These are phyloP conservation scores for Epichloe sp. DNA, from an alignment of 2,329 filamentous ascomycete genomes.

Conservation along the genomic window DNA sequence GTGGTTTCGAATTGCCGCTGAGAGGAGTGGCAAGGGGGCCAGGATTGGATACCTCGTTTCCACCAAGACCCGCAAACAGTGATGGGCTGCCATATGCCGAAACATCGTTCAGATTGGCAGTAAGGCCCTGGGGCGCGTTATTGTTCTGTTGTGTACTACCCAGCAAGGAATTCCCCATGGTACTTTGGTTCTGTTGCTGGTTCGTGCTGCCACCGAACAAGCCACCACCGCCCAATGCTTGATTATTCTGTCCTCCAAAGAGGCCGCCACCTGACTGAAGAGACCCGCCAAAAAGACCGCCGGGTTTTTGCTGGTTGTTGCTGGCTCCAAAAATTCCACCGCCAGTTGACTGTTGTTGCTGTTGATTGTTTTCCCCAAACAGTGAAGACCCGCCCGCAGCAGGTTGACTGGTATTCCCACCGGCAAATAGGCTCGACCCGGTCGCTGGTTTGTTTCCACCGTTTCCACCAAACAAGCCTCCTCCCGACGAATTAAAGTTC, in stretches of 20 bases:
- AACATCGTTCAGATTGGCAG: constrained; percentile 68
- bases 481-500: constrained; percentile 19
- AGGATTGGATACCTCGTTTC: constrained; percentile 52
- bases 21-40: constrained; percentile 88
- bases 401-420: constrained; percentile 19
- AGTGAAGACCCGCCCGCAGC: constrained; percentile 26
- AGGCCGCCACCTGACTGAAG: constrained; percentile 35
- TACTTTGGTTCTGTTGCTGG: constrained; percentile 35
- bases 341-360: constrained; percentile 22
- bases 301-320: constrained; percentile 26
- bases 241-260: constrained; percentile 38
- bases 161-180: constrained; percentile 42
- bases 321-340: constrained; percentile 37
- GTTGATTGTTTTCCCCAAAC: constrained; percentile 30
- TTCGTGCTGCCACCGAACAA: constrained; percentile 34
- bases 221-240: constrained; percentile 27
- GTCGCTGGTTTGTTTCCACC: constrained; percentile 22
- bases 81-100: constrained; percentile 84
- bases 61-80: constrained; percentile 63
- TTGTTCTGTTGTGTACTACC: constrained; percentile 36
- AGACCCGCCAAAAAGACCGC: constrained; percentile 39
- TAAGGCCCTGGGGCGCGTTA: constrained; percentile 51
- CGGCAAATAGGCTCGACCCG: constrained; percentile 25
- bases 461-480: constrained; percentile 26
- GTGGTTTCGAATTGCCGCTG: constrained; percentile 58